phyloP scores from a whole-genome alignment of 208 protist species.

The Giardia muris region DNA sequence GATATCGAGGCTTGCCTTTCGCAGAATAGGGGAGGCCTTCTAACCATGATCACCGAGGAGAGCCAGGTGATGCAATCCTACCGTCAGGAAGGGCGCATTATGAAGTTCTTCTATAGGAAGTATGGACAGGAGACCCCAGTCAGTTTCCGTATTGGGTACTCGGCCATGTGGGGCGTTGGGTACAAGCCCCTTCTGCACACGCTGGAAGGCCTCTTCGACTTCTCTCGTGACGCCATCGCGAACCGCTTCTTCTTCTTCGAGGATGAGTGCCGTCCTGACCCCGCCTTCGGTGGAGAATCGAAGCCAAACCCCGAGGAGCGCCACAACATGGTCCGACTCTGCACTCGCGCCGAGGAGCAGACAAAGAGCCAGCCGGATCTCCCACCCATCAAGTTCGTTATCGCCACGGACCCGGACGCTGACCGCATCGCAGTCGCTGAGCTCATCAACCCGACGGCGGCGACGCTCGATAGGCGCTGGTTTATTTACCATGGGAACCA shows the following conservation, averaged over 20 bases:
- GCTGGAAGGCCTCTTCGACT: constrained; percentile 55
- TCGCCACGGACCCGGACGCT: constrained; percentile 93
- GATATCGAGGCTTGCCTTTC: background rate
- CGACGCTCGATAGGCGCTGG: background rate
- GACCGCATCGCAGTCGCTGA: constrained; percentile 84
- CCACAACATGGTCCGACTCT: constrained; percentile 37
- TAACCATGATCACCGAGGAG: background rate
- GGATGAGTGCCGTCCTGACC: constrained; percentile 71
- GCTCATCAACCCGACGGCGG: constrained; percentile 44
- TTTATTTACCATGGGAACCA: constrained; percentile 70
- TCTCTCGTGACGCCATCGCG: constrained; percentile 35
- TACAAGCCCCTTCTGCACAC: constrained; percentile 53
- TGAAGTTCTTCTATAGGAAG: background rate
- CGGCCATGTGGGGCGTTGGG: constrained; percentile 78
- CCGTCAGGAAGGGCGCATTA: background rate
- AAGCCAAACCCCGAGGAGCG: constrained; percentile 90
- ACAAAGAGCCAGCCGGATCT: constrained; percentile 77
- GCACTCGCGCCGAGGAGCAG: constrained; percentile 65
- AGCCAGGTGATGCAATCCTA: background rate
- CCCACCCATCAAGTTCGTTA: constrained; percentile 73
- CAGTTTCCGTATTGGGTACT: constrained; percentile 51
- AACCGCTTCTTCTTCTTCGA: constrained; percentile 44
- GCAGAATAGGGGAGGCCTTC: background rate
- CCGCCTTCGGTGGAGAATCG: constrained; percentile 79
- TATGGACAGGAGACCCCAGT: background rate